Base-by-base conservation (phyloP, 495 filamentous ascomycete genomes). In the Staphylotrichum tortipilum region DNA sequence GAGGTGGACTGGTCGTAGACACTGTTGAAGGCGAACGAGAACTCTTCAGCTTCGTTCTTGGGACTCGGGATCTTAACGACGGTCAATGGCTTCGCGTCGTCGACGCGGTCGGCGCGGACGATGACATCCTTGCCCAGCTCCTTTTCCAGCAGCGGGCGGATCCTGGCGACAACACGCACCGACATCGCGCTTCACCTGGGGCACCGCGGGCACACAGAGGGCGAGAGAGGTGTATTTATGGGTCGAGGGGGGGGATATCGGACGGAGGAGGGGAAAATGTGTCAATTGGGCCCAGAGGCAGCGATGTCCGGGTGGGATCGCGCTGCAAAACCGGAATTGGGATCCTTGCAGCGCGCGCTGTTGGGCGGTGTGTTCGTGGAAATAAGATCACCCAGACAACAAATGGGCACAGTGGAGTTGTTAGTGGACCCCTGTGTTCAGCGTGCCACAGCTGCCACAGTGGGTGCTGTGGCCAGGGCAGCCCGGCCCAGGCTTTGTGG, bases 11-110 rank as follows among this genome's bases (percentile, higher is more conserved):
- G 77, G 53, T 86, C 87, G 66, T 96, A 95, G 31, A 96, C 91
- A 37, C 86, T 78, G 74, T 89, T 95, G 78, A 97, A 98, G 24
- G 90, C 82, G 61, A 97, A 98, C 19, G 85, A 85, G 66, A 91
- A 98, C 50, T 87, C 83, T 61, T 98, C 92, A 6, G 78, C 73
- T 52, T 86, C 85, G 53, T 96, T 95, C 71, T 90, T 95, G 0
- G 91, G 90, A 66, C 88, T 97, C 18, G 92, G 92, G 59, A 98
- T 95, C 54, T 86, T 84, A 54, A 98, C 81, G 11, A 89, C 65
- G 10, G 80, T 90, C 47, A 61, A 62, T 6, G 71, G 65, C 54
- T 64, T 76, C 9, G 79, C 78, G 30, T 84, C 78, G 6, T 79
- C 76, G 56, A 64, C 66, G 56, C 66, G 61, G 61, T 78, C 71